Base-by-base conservation (phyloP, 805 yeast genomes). In the Kazachstania viticola region DNA sequence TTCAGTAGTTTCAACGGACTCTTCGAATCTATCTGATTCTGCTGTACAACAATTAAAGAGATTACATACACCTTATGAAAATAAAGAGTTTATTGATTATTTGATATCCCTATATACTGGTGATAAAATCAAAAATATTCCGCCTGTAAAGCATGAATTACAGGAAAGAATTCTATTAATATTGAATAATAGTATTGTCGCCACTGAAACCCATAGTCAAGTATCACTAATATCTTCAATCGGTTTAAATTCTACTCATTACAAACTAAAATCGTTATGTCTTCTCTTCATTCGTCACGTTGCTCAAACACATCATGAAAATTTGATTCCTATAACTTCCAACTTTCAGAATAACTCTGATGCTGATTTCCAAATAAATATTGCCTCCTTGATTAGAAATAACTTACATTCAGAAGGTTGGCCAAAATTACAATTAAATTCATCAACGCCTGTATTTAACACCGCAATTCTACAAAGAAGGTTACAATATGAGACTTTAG, bases 401-500 rank as follows among this genome's bases (percentile, higher is more conserved):
- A 69, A 63, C 36, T 49, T 80, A 3, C 54, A 65, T 32, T 53
- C 64, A 14, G 76, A 71, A 34, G 80, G 80, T 3, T 74, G 79
- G 80, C 80, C 80, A 5, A 59, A 51, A 36, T 41, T 65, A 28
- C 63, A 60, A 28, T 42, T 59, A 9, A 48, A 51, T 13, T 27
- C 48, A 7, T 35, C 46, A 2, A 52, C 53, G 0, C 60, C 58
- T 2, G 60, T 63, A 9, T 58, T 61, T 12, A 58, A 61, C 32
- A 60, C 56, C 27, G 44, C 62, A 2, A 37, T 70, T 3, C 42
- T 55, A 4, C 76, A 71, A 41, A 65, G 91, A 42, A 67, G 69
- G 44, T 55, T 65, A 24, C 83, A 80, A 42, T 87, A 83, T 47
- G 94, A 82, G 49, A 76, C 93, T 0, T 53, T 87, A 16, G 91